Base-by-base conservation (phyloP, 805 yeast genomes). In the Sugiyamaella floridensis region DNA sequence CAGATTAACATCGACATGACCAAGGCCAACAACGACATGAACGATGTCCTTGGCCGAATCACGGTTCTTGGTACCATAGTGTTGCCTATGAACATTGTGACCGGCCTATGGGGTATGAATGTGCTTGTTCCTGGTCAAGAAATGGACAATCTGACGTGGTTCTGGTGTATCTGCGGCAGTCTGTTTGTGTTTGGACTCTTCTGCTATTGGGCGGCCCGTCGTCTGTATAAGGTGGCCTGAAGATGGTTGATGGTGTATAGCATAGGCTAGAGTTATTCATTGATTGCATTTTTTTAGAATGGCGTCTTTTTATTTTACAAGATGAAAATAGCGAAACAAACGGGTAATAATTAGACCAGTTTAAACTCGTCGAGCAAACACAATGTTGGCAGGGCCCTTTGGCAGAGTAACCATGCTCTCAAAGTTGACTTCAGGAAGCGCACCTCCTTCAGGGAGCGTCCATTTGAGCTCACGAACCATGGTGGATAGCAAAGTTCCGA, bases 61-160 rank as follows among this genome's bases (percentile, higher is more conserved):
- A 88, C 98, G 2, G 84, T 90, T 43, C 71, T 92, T 57, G 99
- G 98, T 77, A 89, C 98, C 0, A 88, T 93, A 52, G 97, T 93
- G 18, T 73, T 93, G 54, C 99, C 99, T 2, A 80, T 93, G 79
- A 93, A 93, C 65, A 88, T 93, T 51, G 85, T 93, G 19, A 93
- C 99, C 0, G 99, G 99, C 18, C 71, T 93, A 46, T 93, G 98
- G 98, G 99, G 99, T 52, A 93, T 93, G 99, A 93, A 93, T 71
- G 95, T 93, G 59, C 63, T 88, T 10, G 99, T 93, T 37, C 99
- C 99, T 0, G 99, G 99, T 0, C 98, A 92, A 66, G 78, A 75
- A 26, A 69, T 71, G 7, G 78, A 76, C n/a, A 76, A 81, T 6
- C 67, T 86, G 56, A 60, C 66, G 1, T 86, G 93, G 93, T 86